Percentiles rank a stretch among this genome's conserved stretches.
phyloP scores from a whole-genome alignment of 345 rosid species.

The Populus davidiana region DNA sequence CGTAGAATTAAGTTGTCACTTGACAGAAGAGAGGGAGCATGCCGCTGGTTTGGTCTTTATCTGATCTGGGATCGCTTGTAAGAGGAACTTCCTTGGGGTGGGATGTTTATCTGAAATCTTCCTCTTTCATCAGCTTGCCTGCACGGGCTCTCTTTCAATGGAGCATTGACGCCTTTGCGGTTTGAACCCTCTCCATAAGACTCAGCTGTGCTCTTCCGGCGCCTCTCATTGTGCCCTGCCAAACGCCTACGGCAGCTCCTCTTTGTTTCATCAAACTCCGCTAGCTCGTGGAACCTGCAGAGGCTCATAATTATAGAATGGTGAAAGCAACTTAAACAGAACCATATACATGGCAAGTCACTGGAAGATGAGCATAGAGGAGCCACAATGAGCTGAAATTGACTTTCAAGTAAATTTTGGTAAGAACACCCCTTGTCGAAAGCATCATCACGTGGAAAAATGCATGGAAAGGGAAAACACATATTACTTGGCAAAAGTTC shows the following conservation, averaged over 20 bases:
- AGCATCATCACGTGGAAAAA: not conserved
- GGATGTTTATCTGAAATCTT: constrained; percentile 18
- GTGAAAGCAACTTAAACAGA: not conserved
- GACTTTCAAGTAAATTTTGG: not conserved
- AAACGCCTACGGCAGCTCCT: constrained; percentile 76
- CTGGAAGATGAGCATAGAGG: not conserved
- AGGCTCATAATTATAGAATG: not conserved
- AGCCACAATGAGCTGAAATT: not conserved
- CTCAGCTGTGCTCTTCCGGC: constrained; percentile 64
- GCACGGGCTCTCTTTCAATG: constrained; percentile 34
- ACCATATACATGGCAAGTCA: not conserved
- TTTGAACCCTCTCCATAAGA: constrained; percentile 50
- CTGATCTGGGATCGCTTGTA: constrained; percentile 44
- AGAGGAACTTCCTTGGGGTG: constrained; percentile 33
- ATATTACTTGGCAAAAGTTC: not conserved
- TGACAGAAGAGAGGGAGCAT: constrained; percentile 96
- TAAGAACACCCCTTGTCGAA: not conserved
- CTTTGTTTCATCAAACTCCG: constrained; percentile 76
- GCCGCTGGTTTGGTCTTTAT: constrained; percentile 26
- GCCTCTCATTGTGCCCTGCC: constrained; percentile 84
- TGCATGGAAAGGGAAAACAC: not conserved
- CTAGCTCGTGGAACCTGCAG: constrained; percentile 63
- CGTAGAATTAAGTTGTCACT: not conserved
- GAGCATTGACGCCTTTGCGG: constrained; percentile 35
- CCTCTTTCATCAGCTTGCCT: constrained; percentile 40